Conservation (phyloP, 2,329 filamentous ascomycete species). For the Teratosphaeria gauchensis region DNA sequence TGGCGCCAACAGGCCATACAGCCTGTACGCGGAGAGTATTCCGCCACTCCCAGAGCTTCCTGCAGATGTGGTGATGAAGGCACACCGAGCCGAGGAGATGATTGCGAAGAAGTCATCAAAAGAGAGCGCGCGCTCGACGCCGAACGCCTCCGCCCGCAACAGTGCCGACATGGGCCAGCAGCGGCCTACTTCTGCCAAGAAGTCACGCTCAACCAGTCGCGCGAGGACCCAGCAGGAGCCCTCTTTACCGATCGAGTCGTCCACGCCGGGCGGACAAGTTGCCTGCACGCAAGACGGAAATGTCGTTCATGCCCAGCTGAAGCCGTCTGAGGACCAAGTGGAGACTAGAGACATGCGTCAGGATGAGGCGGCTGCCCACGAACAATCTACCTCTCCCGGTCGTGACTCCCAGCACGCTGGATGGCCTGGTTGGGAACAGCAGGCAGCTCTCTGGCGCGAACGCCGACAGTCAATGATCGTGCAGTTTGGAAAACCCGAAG, state of each 20-base stretch:
- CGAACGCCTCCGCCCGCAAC: slow-evolving; percentile 11
- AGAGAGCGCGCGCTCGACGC: slow-evolving; percentile 11
- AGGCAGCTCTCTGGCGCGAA: slow-evolving; percentile 22
- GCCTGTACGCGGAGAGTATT: slow-evolving; percentile 14
- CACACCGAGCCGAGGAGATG: slow-evolving; percentile 17
- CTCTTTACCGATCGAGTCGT: not conserved
- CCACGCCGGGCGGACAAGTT: not conserved
- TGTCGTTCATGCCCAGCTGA: not conserved
- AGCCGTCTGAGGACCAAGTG: not conserved
- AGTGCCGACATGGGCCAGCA: slow-evolving; percentile 10
- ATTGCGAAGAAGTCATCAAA: slow-evolving; percentile 17
- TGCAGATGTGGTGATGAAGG: slow-evolving; percentile 18
- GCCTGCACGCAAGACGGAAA: not conserved
- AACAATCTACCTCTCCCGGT: slow-evolving; percentile 5
- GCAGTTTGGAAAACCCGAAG: slow-evolving; percentile 1
- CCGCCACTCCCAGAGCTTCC: slow-evolving; percentile 24
- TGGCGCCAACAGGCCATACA: slow-evolving; percentile 5
- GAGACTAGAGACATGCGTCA: not conserved
- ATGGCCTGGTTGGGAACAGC: slow-evolving; percentile 20
- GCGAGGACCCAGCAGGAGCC: not conserved
- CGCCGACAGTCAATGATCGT: slow-evolving; percentile 16
- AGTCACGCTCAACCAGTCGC: slow-evolving; percentile 7
- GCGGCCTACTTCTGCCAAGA: slow-evolving; percentile 4
- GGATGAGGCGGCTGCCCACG: not conserved
- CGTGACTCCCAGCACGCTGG: slow-evolving; percentile 15